Base-by-base conservation (phyloP, 345 rosid species). In the Euphorbia peplus region DNA sequence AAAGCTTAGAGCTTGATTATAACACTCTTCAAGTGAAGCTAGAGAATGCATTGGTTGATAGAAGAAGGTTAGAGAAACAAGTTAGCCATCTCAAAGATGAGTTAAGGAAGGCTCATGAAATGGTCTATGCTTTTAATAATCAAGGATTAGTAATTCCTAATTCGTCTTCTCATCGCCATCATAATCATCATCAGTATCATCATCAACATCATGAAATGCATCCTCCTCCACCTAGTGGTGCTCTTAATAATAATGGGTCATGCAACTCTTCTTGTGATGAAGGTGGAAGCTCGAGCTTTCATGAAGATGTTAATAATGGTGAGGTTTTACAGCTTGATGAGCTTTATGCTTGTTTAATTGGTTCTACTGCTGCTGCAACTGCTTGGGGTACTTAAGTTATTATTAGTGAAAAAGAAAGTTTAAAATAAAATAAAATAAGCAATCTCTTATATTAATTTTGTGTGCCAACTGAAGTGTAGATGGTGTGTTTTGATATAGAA, bases 21-120 rank as follows among this genome's bases (percentile, higher is more conserved):
- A 77, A 67, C 55, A 73, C 82, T 15, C 84, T 88, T 25, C 86
- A 84, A 68, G 73, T 83, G 68, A 78, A 77, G 79, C 87, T 89
- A 4, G 89, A 90, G 64, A 69, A 63, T 15, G 87, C 83, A 25
- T 32, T 86, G 72, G 76, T 75, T 0, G 92, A 87, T n/a, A 89
- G 80, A 64, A 81, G 67, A 63, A 73, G 78, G 79, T 76, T 90
- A 9, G 91, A 93, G 82, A 82, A 64, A 77, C 87, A 89, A 54
- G 90, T 89, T 13, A 70, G 78, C 75, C 76, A 72, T 76, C 92
- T 93, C 2, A 84, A 76, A 63, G 91, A 78, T 12, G 97, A 93
- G 87, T 55, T 93, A n/a, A 68, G 75, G 66, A 83, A 66, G 63
- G 63, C 84, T 44, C 89, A 75, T 32, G 82, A 83, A 51, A 77